These are phyloP conservation scores for Pulveroboletus sp. DNA, from an alignment of 768 basidiomycete genomes.

Conservation along the genomic window DNA sequence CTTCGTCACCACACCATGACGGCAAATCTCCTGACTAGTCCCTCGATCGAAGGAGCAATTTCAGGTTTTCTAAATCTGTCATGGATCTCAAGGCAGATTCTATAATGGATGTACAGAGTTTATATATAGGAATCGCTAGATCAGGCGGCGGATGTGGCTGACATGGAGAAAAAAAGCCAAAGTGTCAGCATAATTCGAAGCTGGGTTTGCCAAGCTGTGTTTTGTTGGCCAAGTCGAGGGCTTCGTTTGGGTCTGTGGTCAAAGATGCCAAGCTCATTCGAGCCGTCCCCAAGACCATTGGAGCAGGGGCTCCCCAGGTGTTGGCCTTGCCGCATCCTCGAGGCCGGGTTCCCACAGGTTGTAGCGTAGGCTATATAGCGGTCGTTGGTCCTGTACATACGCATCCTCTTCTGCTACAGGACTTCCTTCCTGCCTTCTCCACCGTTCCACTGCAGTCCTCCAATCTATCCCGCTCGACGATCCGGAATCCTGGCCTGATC, in stretches of 20 bases:
- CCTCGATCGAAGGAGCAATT: background rate
- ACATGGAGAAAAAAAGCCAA: background rate
- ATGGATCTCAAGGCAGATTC: background rate
- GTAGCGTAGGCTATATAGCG: too few relatives aligned
- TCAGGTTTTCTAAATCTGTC: background rate
- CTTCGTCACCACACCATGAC: background rate
- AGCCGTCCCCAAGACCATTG: background rate
- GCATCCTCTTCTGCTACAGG: too few relatives aligned
- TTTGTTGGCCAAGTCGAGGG: background rate
- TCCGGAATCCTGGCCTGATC: background rate
- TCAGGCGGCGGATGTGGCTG: background rate
- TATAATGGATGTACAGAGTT: background rate
- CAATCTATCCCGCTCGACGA: background rate
- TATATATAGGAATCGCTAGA: background rate
- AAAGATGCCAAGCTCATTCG: background rate
- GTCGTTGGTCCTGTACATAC: too few relatives aligned
- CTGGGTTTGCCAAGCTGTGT: background rate
- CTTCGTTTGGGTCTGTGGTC: background rate
- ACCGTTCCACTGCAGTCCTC: background rate
- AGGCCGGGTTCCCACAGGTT: too few relatives aligned
- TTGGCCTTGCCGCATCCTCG: too few relatives aligned
- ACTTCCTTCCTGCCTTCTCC: too few relatives aligned
- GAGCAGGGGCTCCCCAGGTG: too few relatives aligned
- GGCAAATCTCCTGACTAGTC: background rate
- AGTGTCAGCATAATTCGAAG: background rate